Evolutionary conservation across 2,329 filamentous ascomycete species (phyloP), one percentile per base, ranked within the genome.

Genomic region (Epichloe elymi): DNA sequence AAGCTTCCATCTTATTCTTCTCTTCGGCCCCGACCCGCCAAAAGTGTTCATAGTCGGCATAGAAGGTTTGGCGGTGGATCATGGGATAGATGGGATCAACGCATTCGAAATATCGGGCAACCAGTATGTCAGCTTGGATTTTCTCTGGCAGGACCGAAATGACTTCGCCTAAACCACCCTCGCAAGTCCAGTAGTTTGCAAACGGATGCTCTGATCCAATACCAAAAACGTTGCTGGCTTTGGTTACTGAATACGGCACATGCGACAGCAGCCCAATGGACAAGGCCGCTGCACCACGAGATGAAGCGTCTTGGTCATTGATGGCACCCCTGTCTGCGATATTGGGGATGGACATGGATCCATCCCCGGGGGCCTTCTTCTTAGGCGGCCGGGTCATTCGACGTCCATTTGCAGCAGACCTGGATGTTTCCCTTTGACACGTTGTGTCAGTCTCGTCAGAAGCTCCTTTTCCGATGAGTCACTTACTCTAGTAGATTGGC

Each of bases 41-140:
- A 62, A 90, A 90, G 53, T 82, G 78, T 58, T 87, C 83, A 59
- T 89, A 89, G 60, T 89, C 85, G 55, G 80, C 79, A 57, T 86
- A 86, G 63, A 90, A 89, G 6, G 80, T 83, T 57, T 84, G 79
- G 10, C 82, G 76, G 59, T 90, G 82, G 17, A 90, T 75, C 78
- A 90, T 88, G 15, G 86, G 86, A 64, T 89, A 90, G 3, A 90
- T 80, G 0, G 86, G 85, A 60, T 90, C 86, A 46, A 90, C 84
- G 56, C 78, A 82, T 60, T 84, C 80, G 56, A 83, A 83, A 61
- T 84, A 84, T 39, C 78, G 73, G 47, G 65, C 70, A 37, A 84
- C 65, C 12, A 90, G 70, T 39, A 86, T 82, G 57, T 90, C 85
- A 49, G 84, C 83, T 64, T 89, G 85, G 8, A 83, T 68, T 67